phyloP scores from a whole-genome alignment of 1,284 basidiomycete species.

The Marasmius oreades region DNA sequence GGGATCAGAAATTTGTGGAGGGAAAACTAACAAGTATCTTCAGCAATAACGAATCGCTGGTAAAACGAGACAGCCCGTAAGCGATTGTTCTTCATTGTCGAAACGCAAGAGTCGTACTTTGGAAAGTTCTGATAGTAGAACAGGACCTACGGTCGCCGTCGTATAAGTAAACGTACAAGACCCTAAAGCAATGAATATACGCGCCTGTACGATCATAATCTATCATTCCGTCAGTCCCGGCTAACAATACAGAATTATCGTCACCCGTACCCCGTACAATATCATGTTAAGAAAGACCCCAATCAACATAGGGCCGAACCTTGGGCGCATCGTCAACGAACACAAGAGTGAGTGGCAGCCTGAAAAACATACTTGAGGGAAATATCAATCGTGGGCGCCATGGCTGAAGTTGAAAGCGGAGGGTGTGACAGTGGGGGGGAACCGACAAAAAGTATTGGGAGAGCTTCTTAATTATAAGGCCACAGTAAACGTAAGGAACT shows the following conservation, averaged over 20 bases:
- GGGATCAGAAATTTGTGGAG: background rate
- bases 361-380: background rate
- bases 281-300: conserved; percentile 43
- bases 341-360: background rate
- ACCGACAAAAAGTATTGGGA: background rate
- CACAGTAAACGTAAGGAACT: too few relatives aligned
- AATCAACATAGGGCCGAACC: conserved; percentile 43
- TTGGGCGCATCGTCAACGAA: conserved; percentile 12
- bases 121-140: conserved; percentile 33
- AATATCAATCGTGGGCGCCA: background rate
- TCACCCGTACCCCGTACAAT: conserved; percentile 39
- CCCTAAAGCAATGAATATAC: conserved; percentile 8
- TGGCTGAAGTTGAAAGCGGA: background rate
- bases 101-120: conserved; percentile 20
- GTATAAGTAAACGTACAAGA: conserved; percentile 2
- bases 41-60: conserved; percentile 41
- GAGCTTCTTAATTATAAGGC: too few relatives aligned
- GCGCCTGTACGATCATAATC: conserved; percentile 36
- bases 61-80: background rate
- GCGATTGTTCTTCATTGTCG: conserved; percentile 6
- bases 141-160: conserved; percentile 22
- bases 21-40: conserved; percentile 31
- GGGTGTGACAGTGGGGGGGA: background rate
- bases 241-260: background rate
- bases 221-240: conserved; percentile 12